These are phyloP conservation scores for Aaosphaeria arxii DNA, from an alignment of 2,329 filamentous ascomycete genomes.

Conservation along the genomic window DNA sequence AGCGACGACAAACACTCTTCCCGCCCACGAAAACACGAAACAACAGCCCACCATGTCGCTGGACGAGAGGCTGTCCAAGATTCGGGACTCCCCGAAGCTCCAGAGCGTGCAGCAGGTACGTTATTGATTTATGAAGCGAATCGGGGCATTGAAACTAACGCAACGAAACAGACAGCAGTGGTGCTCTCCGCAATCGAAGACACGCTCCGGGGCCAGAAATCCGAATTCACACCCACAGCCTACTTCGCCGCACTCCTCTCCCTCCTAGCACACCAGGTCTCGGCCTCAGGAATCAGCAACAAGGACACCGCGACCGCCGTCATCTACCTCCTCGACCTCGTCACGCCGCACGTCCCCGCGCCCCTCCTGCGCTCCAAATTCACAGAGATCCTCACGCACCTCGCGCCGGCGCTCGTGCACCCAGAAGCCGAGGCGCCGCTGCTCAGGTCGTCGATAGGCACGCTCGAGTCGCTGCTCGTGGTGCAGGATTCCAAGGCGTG, in stretches of 20 bases:
- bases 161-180: slow-evolving; percentile 64
- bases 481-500: slow-evolving; percentile 86
- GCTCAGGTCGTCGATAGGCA: slow-evolving; percentile 84
- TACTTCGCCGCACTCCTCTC: slow-evolving; percentile 96
- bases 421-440: slow-evolving; percentile 83
- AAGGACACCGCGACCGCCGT: slow-evolving; percentile 81
- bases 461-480: slow-evolving; percentile 83
- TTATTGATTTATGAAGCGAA: neutral
- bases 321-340: slow-evolving; percentile 91
- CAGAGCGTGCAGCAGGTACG: slow-evolving; percentile 89
- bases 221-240: slow-evolving; percentile 77
- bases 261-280: slow-evolving; percentile 74
- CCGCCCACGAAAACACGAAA: neutral
- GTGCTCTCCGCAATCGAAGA: slow-evolving; percentile 90
- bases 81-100: slow-evolving; percentile 85
- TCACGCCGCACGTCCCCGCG: slow-evolving; percentile 80
- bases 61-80: slow-evolving; percentile 93
- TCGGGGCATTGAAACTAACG: neutral
- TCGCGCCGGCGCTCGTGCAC: slow-evolving; percentile 79
- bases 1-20: no score
- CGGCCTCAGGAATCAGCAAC: slow-evolving; percentile 64
- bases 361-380: slow-evolving; percentile 92
- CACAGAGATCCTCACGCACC: slow-evolving; percentile 81
- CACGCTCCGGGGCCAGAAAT: slow-evolving; percentile 84
- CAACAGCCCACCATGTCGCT: slow-evolving; percentile 53